A percentile compares a stretch with the other conserved stretches of the same genome.
Evolutionary conservation across 2,329 filamentous ascomycete species (phyloP).

Genomic region (Gnomoniopsis sp.): DNA sequence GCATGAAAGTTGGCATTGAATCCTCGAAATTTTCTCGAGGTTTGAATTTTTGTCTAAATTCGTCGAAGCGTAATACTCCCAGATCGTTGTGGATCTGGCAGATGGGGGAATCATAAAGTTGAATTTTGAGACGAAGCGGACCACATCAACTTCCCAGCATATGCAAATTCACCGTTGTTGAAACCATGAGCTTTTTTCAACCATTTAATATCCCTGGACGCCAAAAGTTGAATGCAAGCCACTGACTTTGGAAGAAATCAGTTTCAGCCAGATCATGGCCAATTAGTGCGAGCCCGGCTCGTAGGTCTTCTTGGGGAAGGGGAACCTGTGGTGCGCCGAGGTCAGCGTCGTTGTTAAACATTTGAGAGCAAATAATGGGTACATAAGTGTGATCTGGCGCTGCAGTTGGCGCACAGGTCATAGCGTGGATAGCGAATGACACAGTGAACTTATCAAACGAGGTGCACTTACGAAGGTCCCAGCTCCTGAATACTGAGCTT

Average conservation of each 20-base stretch:
- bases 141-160: constrained; percentile 12
- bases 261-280: constrained; percentile 25
- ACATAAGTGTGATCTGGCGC: constrained; percentile 10
- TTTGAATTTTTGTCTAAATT: constrained; percentile 11
- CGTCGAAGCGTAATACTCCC: constrained; percentile 15
- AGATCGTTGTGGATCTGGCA: constrained; percentile 14
- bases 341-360: constrained; percentile 3
- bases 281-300: constrained; percentile 31
- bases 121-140: constrained; percentile 26
- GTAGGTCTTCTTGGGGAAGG: constrained; percentile 79
- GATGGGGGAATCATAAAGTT: constrained; percentile 30
- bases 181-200: constrained; percentile 20
- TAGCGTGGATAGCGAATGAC: constrained; percentile 5
- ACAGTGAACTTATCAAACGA: constrained; percentile 4
- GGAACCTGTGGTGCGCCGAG: constrained; percentile 54
- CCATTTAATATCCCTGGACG: constrained; percentile 16
- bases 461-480: constrained; percentile 79
- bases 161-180: constrained; percentile 19
- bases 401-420: constrained; percentile 13
- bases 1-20: not conserved
- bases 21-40: not conserved
- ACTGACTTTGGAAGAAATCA: constrained; percentile 5
- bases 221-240: constrained; percentile 6
- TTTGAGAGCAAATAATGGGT: not conserved
- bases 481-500: constrained; percentile 91